Base-by-base conservation (phyloP, 2,329 filamentous ascomycete genomes). In the Cladosporium sp. region DNA sequence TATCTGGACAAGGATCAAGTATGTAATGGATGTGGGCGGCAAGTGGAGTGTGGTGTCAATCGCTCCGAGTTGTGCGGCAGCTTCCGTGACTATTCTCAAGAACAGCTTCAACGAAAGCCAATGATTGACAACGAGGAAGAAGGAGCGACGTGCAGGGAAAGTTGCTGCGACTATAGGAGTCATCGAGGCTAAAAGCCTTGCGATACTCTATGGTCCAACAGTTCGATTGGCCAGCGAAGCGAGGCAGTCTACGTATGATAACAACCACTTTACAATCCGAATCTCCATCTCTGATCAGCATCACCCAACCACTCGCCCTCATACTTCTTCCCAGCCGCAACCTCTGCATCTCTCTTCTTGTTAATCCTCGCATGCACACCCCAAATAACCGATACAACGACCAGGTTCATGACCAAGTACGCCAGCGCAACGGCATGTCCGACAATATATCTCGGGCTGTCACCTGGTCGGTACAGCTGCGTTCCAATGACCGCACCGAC, bases 401-500 rank as follows among this genome's bases (percentile, higher is more conserved):
- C 67, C 0, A 87, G 78, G 66, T 91, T 90, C 0, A 80, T 83
- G 1, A 84, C 72, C 3, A 91, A 77, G 73, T 92, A 92, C 0
- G 81, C 88, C 52, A 92, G 73, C 0, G 89, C 88, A 71, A 91
- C 85, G 0, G 85, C 84, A 74, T 92, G 89, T 0, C 90, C 90
- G 0, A 91, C 79, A 59, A 88, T 81, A 71, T 86, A 92, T 36
- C 87, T 79, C 1, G 89, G 90, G 0, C 83, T 85, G 32, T 87
- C 86, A 1, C 82, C 79, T 0, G 83, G 80, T 1, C 89, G 81
- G 74, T 92, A 92, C 1, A 92, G 74, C 76, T 92, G 89, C 1
- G 89, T 92, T 0, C 89, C 89, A 28, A 92, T 71, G 0, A 91
- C 87, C 0, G 88, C 88, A 0, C 89, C 89, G 1, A 89, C 73